Percentiles rank a stretch among this genome's conserved stretches.
phyloP scores from a whole-genome alignment of 257 asterid genomes.

The Petunia secreta region DNA sequence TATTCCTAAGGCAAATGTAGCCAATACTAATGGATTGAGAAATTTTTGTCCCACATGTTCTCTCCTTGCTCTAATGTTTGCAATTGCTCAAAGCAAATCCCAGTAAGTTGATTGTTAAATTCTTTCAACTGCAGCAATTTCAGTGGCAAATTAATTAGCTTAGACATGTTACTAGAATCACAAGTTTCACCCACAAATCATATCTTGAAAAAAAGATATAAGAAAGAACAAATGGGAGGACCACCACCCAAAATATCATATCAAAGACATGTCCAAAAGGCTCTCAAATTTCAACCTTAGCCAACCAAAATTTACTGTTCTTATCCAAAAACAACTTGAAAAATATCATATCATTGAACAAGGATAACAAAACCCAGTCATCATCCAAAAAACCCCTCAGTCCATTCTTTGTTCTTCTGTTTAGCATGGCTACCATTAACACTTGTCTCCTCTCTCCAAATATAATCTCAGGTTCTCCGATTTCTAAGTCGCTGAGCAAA shows the following conservation, averaged over 20 bases:
- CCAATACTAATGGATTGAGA: background rate
- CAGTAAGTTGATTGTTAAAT: background rate
- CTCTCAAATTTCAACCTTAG: constrained; percentile 23
- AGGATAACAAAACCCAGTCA: constrained; percentile 10
- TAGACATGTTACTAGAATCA: constrained; percentile 12
- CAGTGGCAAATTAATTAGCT: background rate
- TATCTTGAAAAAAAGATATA: background rate
- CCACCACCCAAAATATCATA: constrained; percentile 22
- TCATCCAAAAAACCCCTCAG: background rate
- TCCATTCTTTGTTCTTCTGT: constrained; percentile 5
- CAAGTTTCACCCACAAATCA: background rate
- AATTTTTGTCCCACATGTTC: background rate
- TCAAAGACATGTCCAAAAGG: background rate
- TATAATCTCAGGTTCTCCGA: constrained; percentile 27
- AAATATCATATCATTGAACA: background rate
- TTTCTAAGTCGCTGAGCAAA: constrained; percentile 21
- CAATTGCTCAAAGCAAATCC: background rate
- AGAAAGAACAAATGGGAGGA: background rate
- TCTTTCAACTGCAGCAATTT: background rate
- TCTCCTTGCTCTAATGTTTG: background rate
- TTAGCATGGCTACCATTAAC: constrained; percentile 39
- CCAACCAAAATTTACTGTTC: constrained; percentile 35
- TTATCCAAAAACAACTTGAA: constrained; percentile 26
- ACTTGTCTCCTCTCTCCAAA: constrained; percentile 27
- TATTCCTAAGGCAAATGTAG: background rate